Conservation (phyloP, 2,329 filamentous ascomycete genomes). For the Macrophomina tecta region DNA sequence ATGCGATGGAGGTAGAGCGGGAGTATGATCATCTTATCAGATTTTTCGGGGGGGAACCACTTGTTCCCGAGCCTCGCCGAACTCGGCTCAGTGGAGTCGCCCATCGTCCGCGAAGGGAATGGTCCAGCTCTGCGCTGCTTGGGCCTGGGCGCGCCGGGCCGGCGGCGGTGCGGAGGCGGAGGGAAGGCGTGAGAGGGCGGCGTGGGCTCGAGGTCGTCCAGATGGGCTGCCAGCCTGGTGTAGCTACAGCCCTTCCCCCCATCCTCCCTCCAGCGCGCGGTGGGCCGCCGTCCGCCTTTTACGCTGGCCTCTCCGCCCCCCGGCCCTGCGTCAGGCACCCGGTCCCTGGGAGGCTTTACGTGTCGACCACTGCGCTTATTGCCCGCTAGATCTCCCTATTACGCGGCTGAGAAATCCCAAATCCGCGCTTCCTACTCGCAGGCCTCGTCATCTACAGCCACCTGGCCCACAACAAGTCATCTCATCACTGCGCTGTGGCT, state of each 20-base stretch:
- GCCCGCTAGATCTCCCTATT: slow-evolving; percentile 14
- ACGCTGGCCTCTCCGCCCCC: not conserved
- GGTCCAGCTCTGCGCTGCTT: not conserved
- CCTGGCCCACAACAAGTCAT: slow-evolving; percentile 2
- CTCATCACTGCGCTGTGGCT: slow-evolving; percentile 10
- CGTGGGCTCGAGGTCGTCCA: not conserved
- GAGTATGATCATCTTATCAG: slow-evolving; percentile 27
- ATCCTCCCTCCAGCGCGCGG: not conserved
- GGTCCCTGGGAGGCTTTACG: slow-evolving; percentile 1
- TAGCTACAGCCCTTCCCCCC: not conserved
- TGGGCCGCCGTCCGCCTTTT: not conserved
- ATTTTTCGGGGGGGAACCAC: slow-evolving; percentile 20
- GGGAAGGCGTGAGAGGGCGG: not conserved
- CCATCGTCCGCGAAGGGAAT: slow-evolving; percentile 17
- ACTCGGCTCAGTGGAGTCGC: slow-evolving; percentile 14
- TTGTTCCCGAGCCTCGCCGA: slow-evolving; percentile 23
- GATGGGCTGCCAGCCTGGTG: not conserved
- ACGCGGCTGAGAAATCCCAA: not conserved
- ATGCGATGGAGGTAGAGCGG: slow-evolving; percentile 23
- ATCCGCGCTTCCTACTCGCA: slow-evolving; percentile 11
- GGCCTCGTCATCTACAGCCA: slow-evolving; percentile 19
- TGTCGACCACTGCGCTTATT: not conserved
- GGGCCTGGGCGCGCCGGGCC: not conserved
- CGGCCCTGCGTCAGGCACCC: slow-evolving; percentile 11
- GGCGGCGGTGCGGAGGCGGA: not conserved